phyloP scores from a whole-genome alignment of 371 early-diverging fungal genomes.

The Rozella allomycis region DNA sequence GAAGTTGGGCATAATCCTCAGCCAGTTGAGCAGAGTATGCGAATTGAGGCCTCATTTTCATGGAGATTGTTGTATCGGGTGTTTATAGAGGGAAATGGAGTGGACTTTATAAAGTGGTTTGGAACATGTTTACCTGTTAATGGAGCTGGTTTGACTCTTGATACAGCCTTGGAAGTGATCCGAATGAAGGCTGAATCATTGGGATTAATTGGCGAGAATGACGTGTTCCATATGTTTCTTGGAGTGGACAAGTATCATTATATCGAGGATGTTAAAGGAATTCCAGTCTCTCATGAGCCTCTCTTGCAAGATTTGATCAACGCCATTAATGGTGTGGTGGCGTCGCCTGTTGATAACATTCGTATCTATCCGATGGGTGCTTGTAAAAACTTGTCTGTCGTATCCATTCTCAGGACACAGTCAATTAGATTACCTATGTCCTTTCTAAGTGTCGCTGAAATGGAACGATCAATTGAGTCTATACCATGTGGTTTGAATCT shows the following conservation, averaged over 20 bases:
- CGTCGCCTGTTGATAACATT: neutral
- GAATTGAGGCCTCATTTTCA: slow-evolving; percentile 1
- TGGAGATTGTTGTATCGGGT: slow-evolving; percentile 1
- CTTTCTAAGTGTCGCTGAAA: neutral
- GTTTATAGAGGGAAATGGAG: slow-evolving; percentile 1
- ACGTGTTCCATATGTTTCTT: neutral
- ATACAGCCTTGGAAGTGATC: neutral
- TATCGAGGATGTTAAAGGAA: neutral
- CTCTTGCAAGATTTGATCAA: neutral
- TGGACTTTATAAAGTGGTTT: neutral
- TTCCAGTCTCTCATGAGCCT: neutral
- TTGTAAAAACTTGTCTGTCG: neutral
- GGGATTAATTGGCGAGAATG: neutral
- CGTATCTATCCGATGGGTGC: slow-evolving; percentile 1
- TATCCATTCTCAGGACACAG: no score
- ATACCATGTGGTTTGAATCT: neutral
- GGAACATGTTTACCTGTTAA: neutral
- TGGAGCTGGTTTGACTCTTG: slow-evolving; percentile 1
- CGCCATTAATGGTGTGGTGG: neutral
- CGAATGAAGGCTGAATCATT: neutral
- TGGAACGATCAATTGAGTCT: neutral
- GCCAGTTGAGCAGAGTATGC: neutral
- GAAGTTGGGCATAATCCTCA: neutral
- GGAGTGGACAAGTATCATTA: neutral
- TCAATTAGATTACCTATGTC: neutral